Conservation (phyloP, 176 grass and related monocot genomes). For the Rhynchospora pubera region DNA sequence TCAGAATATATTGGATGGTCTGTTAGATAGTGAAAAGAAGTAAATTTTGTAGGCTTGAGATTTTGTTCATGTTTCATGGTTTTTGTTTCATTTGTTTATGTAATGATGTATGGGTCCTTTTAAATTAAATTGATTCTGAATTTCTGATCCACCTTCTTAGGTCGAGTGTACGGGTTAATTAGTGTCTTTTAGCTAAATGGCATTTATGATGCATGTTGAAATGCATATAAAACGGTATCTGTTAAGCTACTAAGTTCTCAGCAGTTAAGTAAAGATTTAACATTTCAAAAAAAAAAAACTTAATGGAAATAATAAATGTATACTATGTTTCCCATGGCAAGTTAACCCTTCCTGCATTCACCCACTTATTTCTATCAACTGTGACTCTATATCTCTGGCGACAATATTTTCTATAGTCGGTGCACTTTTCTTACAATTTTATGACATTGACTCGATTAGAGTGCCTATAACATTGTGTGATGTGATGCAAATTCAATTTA, state of each 20-base stretch:
- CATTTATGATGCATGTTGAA: too few relatives aligned
- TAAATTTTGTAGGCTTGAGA: neutral
- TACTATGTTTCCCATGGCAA: too few relatives aligned
- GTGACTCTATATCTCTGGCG: too few relatives aligned
- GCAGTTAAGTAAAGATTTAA: too few relatives aligned
- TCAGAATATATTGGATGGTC: constrained; percentile 64
- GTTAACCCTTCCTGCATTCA: too few relatives aligned
- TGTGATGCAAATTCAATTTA: neutral
- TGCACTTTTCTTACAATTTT: neutral
- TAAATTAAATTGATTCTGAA: neutral
- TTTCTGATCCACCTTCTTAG: neutral
- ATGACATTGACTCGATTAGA: too few relatives aligned
- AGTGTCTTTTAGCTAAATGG: too few relatives aligned
- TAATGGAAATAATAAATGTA: too few relatives aligned
- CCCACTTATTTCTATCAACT: too few relatives aligned
- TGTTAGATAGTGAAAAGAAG: constrained; percentile 44
- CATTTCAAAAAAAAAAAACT: too few relatives aligned
- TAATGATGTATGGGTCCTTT: neutral
- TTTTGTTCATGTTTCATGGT: neutral
- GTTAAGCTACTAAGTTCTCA: too few relatives aligned
- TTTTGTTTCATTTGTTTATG: constrained; percentile 1
- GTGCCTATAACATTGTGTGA: neutral
- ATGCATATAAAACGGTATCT: too few relatives aligned
- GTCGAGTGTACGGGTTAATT: neutral
- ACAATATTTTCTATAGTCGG: neutral